A percentile compares a stretch with the other conserved stretches of the same genome.
phyloP scores from a whole-genome alignment of 768 basidiomycete genomes.

The Sporobolomyces phaffii region DNA sequence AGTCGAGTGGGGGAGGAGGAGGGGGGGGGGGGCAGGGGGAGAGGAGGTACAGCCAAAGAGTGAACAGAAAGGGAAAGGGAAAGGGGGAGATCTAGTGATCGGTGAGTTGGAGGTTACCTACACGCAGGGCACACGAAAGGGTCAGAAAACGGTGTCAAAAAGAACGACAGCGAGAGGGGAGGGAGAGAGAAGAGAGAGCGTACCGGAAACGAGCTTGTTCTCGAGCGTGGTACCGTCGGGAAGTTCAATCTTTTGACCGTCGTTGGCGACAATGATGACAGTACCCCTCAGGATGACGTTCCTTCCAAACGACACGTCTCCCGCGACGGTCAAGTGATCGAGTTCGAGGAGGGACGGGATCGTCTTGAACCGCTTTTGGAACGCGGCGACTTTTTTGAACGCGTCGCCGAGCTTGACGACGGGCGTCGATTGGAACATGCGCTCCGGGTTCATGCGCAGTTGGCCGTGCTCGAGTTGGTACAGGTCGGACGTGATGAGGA shows the following conservation, averaged over 20 bases:
- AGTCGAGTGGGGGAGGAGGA: too few species aligned
- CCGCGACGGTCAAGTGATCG: slow-evolving; percentile 85
- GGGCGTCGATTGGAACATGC: slow-evolving; percentile 78
- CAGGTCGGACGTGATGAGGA: slow-evolving; percentile 85
- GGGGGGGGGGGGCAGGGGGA: not conserved
- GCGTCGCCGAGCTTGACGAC: slow-evolving; percentile 94
- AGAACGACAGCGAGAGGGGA: not conserved
- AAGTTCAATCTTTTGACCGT: slow-evolving; percentile 73
- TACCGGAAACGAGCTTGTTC: slow-evolving; percentile 50
- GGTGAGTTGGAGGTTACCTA: slow-evolving; percentile 30
- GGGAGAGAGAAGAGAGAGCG: not conserved
- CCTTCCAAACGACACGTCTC: slow-evolving; percentile 41
- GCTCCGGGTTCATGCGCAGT: slow-evolving; percentile 70
- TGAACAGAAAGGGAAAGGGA: not conserved
- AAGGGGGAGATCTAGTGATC: slow-evolving; percentile 19
- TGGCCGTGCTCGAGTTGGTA: slow-evolving; percentile 85
- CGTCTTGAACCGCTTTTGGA: slow-evolving; percentile 92
- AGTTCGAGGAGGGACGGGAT: slow-evolving; percentile 87
- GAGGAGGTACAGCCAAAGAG: not conserved
- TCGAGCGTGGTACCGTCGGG: slow-evolving; percentile 75
- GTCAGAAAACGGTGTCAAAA: not conserved
- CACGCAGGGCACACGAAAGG: too few species aligned
- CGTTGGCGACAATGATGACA: slow-evolving; percentile 79
- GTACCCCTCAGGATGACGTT: slow-evolving; percentile 49
- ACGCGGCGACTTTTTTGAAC: slow-evolving; percentile 91